Evolutionary conservation across 169 alveolate genomes (phyloP).

Genomic region (Blepharisma undulans): DNA sequence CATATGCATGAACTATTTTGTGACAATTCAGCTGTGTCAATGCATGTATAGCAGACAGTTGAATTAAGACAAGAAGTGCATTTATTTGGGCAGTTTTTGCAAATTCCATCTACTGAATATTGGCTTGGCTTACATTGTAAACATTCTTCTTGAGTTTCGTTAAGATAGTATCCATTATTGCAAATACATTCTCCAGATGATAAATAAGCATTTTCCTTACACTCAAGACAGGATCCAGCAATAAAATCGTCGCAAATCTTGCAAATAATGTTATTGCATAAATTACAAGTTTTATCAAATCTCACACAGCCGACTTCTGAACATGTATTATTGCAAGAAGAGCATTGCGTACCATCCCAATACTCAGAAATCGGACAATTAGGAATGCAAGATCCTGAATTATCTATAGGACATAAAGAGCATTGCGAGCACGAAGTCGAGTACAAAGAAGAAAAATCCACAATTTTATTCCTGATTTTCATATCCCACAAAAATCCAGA

Average conservation of each 20-base stretch:
- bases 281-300: neutral
- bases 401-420: neutral
- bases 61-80: neutral
- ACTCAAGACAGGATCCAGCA: neutral
- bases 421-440: neutral
- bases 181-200: neutral
- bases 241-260: neutral
- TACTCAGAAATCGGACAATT: conserved; percentile 3
- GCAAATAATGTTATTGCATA: conserved; percentile 6
- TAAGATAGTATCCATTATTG: neutral
- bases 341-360: conserved; percentile 22
- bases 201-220: neutral
- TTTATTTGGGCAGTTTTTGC: neutral
- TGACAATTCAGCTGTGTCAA: neutral
- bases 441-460: neutral
- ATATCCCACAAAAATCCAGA: neutral
- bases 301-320: neutral
- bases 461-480: neutral
- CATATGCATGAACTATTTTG: neutral
- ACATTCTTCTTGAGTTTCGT: neutral
- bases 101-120: neutral
- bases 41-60: neutral
- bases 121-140: neutral
- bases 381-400: conserved; percentile 5
- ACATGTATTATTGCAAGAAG: neutral